These are phyloP conservation scores for Phytomonas francai DNA, from an alignment of 208 protist species.

Conservation along the genomic window DNA sequence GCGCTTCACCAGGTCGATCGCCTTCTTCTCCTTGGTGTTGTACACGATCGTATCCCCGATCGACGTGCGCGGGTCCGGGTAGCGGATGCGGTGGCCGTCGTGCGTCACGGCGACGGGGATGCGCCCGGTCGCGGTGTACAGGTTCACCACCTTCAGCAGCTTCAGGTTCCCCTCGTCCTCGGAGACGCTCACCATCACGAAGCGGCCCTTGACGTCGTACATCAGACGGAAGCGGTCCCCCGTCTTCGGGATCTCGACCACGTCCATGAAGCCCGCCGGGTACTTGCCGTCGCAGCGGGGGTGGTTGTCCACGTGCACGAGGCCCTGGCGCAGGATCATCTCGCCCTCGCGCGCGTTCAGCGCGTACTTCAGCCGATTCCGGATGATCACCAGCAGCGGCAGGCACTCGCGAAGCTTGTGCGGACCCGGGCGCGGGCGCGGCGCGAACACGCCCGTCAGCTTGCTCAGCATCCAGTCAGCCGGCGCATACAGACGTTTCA, in stretches of 20 bases:
- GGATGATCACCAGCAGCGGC: conserved; percentile 81
- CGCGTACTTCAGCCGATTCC: conserved; percentile 96
- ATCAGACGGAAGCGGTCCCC: conserved; percentile 98
- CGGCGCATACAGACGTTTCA: conserved; percentile 99
- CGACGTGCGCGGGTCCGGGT: conserved; percentile 95
- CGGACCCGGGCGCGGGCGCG: conserved; percentile 94
- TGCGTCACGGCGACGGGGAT: conserved; percentile 97
- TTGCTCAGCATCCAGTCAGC: conserved; percentile 99
- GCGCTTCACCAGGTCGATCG: conserved; percentile 88
- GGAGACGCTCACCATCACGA: conserved; percentile 94
- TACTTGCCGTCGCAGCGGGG: conserved; percentile 95
- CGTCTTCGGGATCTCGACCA: conserved; percentile 97
- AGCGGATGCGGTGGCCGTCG: conserved; percentile 99
- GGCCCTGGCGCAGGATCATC: conserved; percentile 95
- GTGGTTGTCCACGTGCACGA: conserved; percentile 97
- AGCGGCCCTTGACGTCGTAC: conserved; percentile 99
- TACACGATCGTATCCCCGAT: conserved; percentile 97
- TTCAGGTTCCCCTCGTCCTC: conserved; percentile 95
- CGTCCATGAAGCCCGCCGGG: conserved; percentile 98
- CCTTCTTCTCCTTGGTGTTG: conserved; percentile 94
- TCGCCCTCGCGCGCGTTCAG: conserved; percentile 94
- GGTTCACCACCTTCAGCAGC: conserved; percentile 92
- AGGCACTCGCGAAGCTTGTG: conserved; percentile 95
- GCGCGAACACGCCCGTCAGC: conserved; percentile 96
- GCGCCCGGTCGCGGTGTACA: conserved; percentile 86